Evolutionary conservation across 495 filamentous ascomycete species (phyloP).

Genomic region (Penicillium verhagenii): DNA sequence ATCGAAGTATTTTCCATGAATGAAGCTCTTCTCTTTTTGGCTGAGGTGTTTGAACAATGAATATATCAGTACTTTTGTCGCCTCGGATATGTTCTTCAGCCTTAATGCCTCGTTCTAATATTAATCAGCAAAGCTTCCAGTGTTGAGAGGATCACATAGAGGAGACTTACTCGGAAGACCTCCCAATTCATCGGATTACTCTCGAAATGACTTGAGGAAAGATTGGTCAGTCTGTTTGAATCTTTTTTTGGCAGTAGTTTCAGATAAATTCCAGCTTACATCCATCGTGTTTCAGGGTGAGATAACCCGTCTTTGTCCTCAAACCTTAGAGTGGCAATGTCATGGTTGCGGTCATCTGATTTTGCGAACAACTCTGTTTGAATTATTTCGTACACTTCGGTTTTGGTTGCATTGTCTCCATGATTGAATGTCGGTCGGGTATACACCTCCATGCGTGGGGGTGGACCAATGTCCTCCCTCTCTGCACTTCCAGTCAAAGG

Average conservation of each 20-base stretch:
- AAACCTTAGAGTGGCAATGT: constrained; percentile 4
- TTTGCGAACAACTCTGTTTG: background rate
- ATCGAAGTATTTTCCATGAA: constrained; percentile 7
- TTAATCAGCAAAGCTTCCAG: background rate
- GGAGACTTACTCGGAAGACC: no score
- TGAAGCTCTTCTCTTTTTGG: constrained; percentile 3
- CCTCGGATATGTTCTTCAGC: constrained; percentile 1
- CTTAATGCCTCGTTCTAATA: constrained; percentile 4
- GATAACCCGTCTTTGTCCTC: background rate
- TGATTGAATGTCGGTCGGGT: background rate
- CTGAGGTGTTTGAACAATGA: constrained; percentile 1
- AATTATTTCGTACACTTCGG: constrained; percentile 2
- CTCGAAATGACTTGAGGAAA: no score
- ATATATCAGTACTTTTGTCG: background rate
- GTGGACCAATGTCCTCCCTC: no score
- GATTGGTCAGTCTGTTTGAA: no score
- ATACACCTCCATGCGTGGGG: no score
- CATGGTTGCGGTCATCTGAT: background rate
- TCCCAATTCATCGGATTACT: no score
- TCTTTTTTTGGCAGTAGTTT: no score
- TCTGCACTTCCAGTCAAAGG: no score
- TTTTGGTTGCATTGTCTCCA: background rate
- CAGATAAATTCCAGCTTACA: no score
- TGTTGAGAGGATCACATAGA: background rate
- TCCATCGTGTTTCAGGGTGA: background rate